phyloP scores from a whole-genome alignment of 768 basidiomycete genomes.

The Mrakia frigida region DNA sequence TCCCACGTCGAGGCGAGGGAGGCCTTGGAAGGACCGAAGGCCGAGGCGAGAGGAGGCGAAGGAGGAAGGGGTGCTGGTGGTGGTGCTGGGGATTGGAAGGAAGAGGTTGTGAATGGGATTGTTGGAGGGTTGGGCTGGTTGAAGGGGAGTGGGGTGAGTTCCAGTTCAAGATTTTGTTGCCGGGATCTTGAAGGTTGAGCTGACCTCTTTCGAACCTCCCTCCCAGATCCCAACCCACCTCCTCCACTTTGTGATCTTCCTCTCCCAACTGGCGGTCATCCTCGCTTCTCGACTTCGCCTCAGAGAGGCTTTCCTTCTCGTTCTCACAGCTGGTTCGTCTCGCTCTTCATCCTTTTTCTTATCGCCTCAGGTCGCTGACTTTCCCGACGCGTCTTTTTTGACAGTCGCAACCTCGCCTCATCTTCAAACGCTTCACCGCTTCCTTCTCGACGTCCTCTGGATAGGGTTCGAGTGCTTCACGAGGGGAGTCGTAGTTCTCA shows the following conservation, averaged over 20 bases:
- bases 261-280: background rate
- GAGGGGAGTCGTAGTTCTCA: background rate
- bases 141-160: background rate
- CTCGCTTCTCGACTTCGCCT: background rate
- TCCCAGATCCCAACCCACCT: background rate
- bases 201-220: background rate
- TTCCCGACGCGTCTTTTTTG: background rate
- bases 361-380: background rate
- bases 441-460: constrained; percentile 13
- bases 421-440: background rate
- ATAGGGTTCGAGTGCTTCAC: constrained; percentile 9
- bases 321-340: background rate
- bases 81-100: background rate
- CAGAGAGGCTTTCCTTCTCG: background rate
- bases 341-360: background rate
- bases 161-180: background rate
- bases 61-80: background rate
- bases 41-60: background rate
- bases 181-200: background rate
- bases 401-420: constrained; percentile 8
- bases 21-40: background rate
- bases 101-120: constrained; percentile 6
- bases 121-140: constrained; percentile 1
- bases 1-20: background rate
- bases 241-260: background rate